Evolutionary conservation across 2,329 filamentous ascomycete genomes (phyloP).

Genomic region (Davidsoniella eucalypti): DNA sequence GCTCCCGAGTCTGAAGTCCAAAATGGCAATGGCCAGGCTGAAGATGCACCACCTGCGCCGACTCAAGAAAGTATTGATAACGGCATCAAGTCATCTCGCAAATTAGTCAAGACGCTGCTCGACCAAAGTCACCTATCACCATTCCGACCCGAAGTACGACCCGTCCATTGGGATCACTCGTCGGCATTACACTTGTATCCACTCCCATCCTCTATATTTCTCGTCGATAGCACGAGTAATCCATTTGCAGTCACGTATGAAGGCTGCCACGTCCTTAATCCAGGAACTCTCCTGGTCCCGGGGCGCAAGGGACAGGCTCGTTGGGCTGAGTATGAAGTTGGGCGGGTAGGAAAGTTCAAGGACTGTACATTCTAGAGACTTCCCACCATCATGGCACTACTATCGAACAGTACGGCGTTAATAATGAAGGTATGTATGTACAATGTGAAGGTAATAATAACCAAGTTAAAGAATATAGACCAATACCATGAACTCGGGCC

Average conservation of each 20-base stretch:
- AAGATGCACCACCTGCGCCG: slow-evolving; percentile 12
- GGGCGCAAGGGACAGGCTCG: slow-evolving; percentile 52
- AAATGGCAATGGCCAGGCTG: slow-evolving; percentile 24
- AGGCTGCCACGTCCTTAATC: slow-evolving; percentile 91
- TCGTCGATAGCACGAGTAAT: slow-evolving; percentile 68
- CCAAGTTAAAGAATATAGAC: no score
- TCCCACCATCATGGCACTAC: no score
- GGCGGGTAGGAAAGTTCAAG: slow-evolving; percentile 42
- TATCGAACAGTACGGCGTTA: no score
- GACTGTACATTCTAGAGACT: slow-evolving; percentile 39
- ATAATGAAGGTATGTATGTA: no score
- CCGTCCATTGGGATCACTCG: slow-evolving; percentile 80
- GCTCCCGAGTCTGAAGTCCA: slow-evolving; percentile 20
- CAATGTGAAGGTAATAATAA: no score
- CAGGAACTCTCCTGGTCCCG: slow-evolving; percentile 56
- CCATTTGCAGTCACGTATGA: slow-evolving; percentile 84
- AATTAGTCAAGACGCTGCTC: slow-evolving; percentile 77
- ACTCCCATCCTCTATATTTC: slow-evolving; percentile 64
- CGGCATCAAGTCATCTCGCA: slow-evolving; percentile 45
- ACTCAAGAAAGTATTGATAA: slow-evolving; percentile 21
- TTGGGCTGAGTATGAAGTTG: slow-evolving; percentile 78
- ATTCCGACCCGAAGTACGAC: slow-evolving; percentile 63
- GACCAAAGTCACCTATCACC: slow-evolving; percentile 82
- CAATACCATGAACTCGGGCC: no score
- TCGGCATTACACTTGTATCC: slow-evolving; percentile 69